Conservation (phyloP, 257 asterid genomes). For the Solanum verrucosum region DNA sequence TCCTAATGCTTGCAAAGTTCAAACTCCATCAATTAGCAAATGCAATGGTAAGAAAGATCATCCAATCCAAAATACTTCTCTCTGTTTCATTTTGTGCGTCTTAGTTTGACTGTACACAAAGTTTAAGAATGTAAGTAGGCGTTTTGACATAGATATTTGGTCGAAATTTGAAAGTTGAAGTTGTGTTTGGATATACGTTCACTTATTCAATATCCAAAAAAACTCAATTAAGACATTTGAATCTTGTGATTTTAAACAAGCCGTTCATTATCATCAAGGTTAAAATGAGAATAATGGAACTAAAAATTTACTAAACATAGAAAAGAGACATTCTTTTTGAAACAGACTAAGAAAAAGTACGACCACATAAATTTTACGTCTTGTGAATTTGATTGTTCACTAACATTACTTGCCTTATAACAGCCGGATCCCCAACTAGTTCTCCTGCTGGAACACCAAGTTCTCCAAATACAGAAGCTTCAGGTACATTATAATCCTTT, state of each 20-base stretch:
- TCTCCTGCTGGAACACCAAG: constrained; percentile 17
- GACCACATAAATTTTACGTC: background rate
- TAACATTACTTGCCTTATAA: background rate
- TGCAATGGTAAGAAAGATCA: background rate
- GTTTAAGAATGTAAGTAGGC: background rate
- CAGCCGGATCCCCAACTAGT: constrained; percentile 19
- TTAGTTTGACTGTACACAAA: background rate
- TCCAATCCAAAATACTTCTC: background rate
- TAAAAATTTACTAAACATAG: background rate
- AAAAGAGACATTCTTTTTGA: background rate
- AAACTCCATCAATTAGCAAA: background rate
- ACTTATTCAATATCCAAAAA: background rate
- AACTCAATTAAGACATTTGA: background rate
- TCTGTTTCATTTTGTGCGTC: background rate
- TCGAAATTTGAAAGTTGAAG: background rate
- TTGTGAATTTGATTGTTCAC: background rate
- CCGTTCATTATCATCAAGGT: background rate
- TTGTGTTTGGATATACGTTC: background rate
- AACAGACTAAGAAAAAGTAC: background rate
- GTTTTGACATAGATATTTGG: background rate
- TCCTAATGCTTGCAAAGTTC: background rate
- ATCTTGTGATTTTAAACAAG: background rate
- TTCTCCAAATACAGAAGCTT: constrained; percentile 2
- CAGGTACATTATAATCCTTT: constrained; percentile 5
- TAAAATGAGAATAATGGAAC: background rate